These are phyloP conservation scores for Selaginella tamariscina DNA, from an alignment of 75 land plant genomes.

Conservation along the genomic window DNA sequence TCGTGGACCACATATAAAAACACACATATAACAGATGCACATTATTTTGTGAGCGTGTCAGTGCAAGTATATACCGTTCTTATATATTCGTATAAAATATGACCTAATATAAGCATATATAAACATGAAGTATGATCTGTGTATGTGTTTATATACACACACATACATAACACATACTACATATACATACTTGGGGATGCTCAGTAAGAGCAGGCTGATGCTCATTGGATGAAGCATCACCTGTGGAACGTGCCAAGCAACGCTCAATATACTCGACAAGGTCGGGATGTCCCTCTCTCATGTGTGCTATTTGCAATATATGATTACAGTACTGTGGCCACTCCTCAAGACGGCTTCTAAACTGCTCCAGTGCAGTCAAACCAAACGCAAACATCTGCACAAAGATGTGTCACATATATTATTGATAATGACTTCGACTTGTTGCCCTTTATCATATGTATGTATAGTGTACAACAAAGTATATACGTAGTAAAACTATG, in stretches of 20 bases:
- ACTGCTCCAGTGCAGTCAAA: constrained; percentile 66
- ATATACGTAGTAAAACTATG: no score
- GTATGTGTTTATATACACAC: not conserved
- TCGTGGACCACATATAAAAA: no score
- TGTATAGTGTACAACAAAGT: no score
- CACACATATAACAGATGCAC: no score
- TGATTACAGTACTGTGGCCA: constrained; percentile 99
- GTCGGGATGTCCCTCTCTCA: constrained; percentile 59
- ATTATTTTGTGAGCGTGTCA: no score
- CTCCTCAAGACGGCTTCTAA: constrained; percentile 68
- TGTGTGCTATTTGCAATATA: constrained; percentile 84
- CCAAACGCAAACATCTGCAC: constrained; percentile 94
- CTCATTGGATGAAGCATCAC: not conserved
- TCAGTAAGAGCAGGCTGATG: not conserved
- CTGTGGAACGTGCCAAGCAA: constrained; percentile 45
- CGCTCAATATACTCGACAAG: constrained; percentile 67
- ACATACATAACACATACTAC: not conserved
- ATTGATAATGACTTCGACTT: no score
- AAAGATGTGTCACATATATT: no score
- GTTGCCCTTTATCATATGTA: no score
- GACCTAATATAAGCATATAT: no score
- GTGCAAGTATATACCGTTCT: no score
- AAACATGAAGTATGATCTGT: no score
- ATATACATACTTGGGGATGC: not conserved
- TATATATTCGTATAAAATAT: no score